phyloP scores from a whole-genome alignment of 1,284 basidiomycete genomes.

The Naganishia liquefaciens region DNA sequence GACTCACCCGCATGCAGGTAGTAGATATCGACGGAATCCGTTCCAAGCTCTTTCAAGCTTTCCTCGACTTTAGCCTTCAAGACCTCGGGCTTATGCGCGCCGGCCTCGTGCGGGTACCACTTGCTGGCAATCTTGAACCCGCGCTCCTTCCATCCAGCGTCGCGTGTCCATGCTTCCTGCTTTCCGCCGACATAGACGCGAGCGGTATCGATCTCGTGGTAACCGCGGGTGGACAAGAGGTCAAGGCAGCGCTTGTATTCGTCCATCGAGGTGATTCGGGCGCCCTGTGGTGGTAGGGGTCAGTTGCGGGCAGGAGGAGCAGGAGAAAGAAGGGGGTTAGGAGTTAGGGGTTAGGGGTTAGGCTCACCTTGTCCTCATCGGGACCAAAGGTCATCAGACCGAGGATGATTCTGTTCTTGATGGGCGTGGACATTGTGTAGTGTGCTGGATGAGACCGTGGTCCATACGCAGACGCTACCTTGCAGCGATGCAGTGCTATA shows the following conservation, averaged over 20 bases:
- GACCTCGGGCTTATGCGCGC: constrained; percentile 42
- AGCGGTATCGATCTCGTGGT: constrained; percentile 53
- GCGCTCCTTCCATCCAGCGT: constrained; percentile 40
- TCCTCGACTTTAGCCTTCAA: constrained; percentile 41
- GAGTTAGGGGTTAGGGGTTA: too few species aligned
- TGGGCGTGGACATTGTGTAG: constrained; percentile 25
- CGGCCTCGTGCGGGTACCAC: constrained; percentile 40
- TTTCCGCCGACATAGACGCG: constrained; percentile 42
- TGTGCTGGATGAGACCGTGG: too few species aligned
- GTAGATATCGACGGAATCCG: constrained; percentile 57
- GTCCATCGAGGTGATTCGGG: constrained; percentile 40
- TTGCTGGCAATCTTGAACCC: constrained; percentile 41
- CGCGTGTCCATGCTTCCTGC: constrained; percentile 39
- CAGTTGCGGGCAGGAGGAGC: neutral
- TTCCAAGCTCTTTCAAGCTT: constrained; percentile 48
- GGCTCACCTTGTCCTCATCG: constrained; percentile 34
- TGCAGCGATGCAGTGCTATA: too few species aligned
- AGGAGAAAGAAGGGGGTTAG: neutral
- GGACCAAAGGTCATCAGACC: constrained; percentile 46
- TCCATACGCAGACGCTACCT: too few species aligned
- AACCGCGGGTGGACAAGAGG: constrained; percentile 41
- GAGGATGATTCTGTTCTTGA: constrained; percentile 33
- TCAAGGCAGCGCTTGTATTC: constrained; percentile 50
- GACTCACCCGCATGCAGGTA: constrained; percentile 58
- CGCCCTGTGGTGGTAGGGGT: constrained; percentile 30